A percentile compares a stretch with the other conserved stretches of the same genome.
These are phyloP conservation scores for Inonotus obliquus DNA, from an alignment of 1,284 basidiomycete species.

Conservation along the genomic window DNA sequence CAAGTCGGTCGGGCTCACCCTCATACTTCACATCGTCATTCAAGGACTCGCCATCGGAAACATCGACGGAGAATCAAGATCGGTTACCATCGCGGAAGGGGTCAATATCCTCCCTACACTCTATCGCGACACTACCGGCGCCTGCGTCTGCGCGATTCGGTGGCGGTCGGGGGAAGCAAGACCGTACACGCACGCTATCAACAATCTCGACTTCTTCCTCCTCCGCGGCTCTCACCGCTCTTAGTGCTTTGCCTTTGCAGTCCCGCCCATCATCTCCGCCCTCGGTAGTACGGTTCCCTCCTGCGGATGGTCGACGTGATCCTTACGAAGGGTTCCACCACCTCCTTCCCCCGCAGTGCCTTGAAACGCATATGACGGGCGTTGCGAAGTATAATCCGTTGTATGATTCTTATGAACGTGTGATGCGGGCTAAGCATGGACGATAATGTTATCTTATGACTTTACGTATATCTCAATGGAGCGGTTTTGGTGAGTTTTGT, in stretches of 20 bases:
- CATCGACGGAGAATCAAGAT: constrained; percentile 27
- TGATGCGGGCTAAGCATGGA: constrained; percentile 47
- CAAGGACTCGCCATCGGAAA: constrained; percentile 27
- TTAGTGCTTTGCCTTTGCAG: constrained; percentile 51
- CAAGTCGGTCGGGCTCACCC: constrained; percentile 30
- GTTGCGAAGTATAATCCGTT: constrained; percentile 58
- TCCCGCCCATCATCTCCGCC: constrained; percentile 48
- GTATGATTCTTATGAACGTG: constrained; percentile 63
- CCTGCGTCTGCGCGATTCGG: constrained; percentile 31
- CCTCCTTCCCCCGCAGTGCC: constrained; percentile 62
- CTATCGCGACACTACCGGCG: constrained; percentile 56
- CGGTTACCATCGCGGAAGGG: constrained; percentile 31
- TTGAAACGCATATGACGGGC: constrained; percentile 63
- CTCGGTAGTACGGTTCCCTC: constrained; percentile 42
- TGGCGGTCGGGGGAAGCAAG: constrained; percentile 34
- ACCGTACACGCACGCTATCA: constrained; percentile 62
- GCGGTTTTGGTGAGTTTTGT: not conserved
- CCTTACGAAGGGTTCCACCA: constrained; percentile 58
- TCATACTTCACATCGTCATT: constrained; percentile 34
- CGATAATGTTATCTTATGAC: not conserved
- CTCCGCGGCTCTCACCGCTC: constrained; percentile 61
- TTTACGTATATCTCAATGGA: not conserved
- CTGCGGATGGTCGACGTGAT: constrained; percentile 45
- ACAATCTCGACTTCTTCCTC: constrained; percentile 55
- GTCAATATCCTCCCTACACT: constrained; percentile 62